Percentiles rank a stretch among this genome's conserved stretches.
phyloP scores from a whole-genome alignment of 345 rosid species.

The Noccaea caerulescens region DNA sequence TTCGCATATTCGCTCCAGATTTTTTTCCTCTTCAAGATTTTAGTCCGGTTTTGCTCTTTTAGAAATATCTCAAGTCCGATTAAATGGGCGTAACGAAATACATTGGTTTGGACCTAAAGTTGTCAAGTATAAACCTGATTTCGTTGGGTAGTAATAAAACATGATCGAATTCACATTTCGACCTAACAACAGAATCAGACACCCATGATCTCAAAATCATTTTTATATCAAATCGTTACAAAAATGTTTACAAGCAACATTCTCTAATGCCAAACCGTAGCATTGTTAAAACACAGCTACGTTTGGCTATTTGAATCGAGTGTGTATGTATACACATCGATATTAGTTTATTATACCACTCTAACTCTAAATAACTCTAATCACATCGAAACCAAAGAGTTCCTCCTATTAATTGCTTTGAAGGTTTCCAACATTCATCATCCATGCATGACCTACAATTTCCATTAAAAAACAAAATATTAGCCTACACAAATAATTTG shows the following conservation, averaged over 20 bases:
- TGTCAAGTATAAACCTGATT: too few relatives aligned
- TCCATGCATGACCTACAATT: conserved; percentile 43
- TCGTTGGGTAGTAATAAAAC: too few relatives aligned
- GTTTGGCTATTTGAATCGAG: conserved; percentile 10
- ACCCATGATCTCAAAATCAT: conserved; percentile 2
- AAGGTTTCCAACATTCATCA: conserved; percentile 36
- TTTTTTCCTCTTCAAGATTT: background rate
- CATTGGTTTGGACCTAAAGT: too few relatives aligned
- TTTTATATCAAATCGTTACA: conserved; percentile 21
- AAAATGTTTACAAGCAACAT: background rate
- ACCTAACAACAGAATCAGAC: background rate
- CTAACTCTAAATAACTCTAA: conserved; percentile 6
- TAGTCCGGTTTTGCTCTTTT: background rate
- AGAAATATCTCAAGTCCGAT: background rate
- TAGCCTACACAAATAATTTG: background rate
- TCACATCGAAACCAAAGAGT: conserved; percentile 10
- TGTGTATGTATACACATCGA: conserved; percentile 1
- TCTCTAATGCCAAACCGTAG: conserved; percentile 29
- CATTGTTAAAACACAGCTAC: conserved; percentile 4
- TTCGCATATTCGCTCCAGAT: conserved; percentile 33
- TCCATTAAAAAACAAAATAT: background rate
- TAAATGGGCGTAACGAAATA: background rate
- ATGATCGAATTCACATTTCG: background rate
- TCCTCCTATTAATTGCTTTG: conserved; percentile 11
- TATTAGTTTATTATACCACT: conserved; percentile 4